Evolutionary conservation across 2,329 filamentous ascomycete genomes (phyloP), one percentile per base, ranked within the genome.

Genomic region (Pestalotiopsis fici): DNA sequence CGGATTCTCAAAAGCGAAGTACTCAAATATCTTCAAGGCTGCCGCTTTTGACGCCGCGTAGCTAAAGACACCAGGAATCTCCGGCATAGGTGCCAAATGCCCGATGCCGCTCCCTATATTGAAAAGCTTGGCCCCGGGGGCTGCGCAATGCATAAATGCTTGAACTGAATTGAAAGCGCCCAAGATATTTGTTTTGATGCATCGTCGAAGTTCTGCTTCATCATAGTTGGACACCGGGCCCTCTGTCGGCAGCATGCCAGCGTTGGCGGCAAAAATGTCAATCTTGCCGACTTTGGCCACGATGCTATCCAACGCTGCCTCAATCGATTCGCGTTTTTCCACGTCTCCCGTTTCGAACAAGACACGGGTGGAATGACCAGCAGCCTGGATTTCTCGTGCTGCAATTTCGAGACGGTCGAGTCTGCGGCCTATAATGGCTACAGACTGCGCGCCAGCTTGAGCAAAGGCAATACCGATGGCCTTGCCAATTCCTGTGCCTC

Each of bases 391-490:
- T 78, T 69, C 64, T 82, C 76, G 5, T 69, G 71, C 27, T 75
- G 70, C 71, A 80, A 79, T 54, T 78, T 81, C 18, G 66, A 79
- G 77, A 21, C 72, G 74, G 57, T 75, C 66, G 70, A 69, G 74
- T 47, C 75, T 74, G 23, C 84, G 81, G 23, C 83, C 83, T 1
- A 85, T 70, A 5, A 87, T 75, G 12, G 77, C 78, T 59, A 87
- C 82, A 0, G 74, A 74, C 56, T 78, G 73, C 1, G 83, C 82
- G 9, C 83, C 82, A 66, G 84, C 82, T 69, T 74, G 59, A 7
- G 83, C 83, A 64, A 85, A 86, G 68, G 71, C 73, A 25, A 64
- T 73, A 4, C 82, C 81, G 4, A 79, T 83, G 59, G 76, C 80
- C 50, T 75, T 76, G 43, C 83, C 83, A 43, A 86, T 85, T 4